phyloP scores from a whole-genome alignment of 2,329 filamentous ascomycete genomes.

The Alternaria sp. region DNA sequence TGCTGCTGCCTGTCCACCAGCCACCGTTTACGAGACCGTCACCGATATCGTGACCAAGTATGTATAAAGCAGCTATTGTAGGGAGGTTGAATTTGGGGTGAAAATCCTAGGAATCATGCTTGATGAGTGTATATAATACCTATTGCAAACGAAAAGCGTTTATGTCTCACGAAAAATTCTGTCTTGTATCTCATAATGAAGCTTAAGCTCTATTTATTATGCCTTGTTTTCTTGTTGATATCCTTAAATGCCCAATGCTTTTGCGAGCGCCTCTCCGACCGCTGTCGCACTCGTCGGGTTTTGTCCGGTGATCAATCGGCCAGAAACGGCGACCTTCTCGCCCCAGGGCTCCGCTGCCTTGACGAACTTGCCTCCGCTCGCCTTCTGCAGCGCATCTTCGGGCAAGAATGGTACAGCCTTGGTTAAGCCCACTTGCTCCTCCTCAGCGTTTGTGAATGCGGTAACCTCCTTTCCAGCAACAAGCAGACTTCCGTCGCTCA shows the following conservation, averaged over 20 bases:
- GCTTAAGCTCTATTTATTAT: not conserved
- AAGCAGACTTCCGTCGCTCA: constrained; percentile 60
- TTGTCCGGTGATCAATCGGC: constrained; percentile 58
- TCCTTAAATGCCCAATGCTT: constrained; percentile 42
- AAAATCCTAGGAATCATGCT: not conserved
- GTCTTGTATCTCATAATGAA: not conserved
- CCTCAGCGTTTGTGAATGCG: constrained; percentile 67
- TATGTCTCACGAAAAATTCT: not conserved
- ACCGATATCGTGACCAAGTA: not conserved
- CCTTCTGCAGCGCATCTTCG: constrained; percentile 61
- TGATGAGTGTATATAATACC: constrained; percentile 2
- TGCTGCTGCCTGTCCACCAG: constrained; percentile 6
- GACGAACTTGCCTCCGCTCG: constrained; percentile 63
- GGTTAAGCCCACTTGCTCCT: constrained; percentile 55
- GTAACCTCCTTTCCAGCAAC: constrained; percentile 66
- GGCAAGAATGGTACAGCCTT: constrained; percentile 67
- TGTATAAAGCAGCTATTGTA: not conserved
- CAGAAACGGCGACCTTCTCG: constrained; percentile 54
- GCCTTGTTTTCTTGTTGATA: not conserved
- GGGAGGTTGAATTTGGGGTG: too few relatives aligned
- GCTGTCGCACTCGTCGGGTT: constrained; percentile 56
- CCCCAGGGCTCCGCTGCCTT: constrained; percentile 62
- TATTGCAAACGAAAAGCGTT: not conserved
- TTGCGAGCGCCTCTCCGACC: constrained; percentile 55
- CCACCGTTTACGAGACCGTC: constrained; percentile 9